Conservation (phyloP, 2,329 filamentous ascomycete genomes). For the Dryadomyces quercivorus region DNA sequence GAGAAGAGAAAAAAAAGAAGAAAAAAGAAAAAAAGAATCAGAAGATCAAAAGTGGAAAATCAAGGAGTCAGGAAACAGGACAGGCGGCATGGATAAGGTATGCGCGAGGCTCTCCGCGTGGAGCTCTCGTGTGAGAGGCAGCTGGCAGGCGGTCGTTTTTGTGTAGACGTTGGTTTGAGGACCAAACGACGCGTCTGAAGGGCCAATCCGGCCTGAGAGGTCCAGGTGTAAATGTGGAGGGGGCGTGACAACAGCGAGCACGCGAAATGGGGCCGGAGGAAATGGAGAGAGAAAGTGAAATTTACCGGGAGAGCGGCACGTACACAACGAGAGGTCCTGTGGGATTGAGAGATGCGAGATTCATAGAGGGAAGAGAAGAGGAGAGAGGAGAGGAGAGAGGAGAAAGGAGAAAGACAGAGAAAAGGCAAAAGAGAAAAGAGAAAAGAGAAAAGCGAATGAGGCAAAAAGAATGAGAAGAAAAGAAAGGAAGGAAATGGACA, state of each 20-base stretch:
- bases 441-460: background rate
- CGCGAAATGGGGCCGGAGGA: background rate
- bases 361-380: background rate
- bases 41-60: background rate
- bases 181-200: conserved; percentile 1
- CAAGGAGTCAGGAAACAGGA: background rate
- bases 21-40: background rate
- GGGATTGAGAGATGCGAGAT: background rate
- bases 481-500: background rate
- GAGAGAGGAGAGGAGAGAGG: background rate
- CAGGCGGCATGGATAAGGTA: background rate
- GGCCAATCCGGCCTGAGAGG: background rate
- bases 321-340: background rate
- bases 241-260: background rate
- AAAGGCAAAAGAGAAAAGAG: background rate
- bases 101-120: background rate
- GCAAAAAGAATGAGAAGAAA: conserved; percentile 1
- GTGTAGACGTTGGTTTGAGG: background rate
- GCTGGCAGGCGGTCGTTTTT: background rate
- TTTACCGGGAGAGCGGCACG: background rate
- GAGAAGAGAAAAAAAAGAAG: background rate
- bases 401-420: background rate
- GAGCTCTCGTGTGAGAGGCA: too few relatives aligned
- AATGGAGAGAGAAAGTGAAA: background rate
- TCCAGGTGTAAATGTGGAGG: background rate